A percentile compares a stretch with the other conserved stretches of the same genome.
Conservation (phyloP, 192 early-diverging fungal genomes). For the Backusella tuberculispora region DNA sequence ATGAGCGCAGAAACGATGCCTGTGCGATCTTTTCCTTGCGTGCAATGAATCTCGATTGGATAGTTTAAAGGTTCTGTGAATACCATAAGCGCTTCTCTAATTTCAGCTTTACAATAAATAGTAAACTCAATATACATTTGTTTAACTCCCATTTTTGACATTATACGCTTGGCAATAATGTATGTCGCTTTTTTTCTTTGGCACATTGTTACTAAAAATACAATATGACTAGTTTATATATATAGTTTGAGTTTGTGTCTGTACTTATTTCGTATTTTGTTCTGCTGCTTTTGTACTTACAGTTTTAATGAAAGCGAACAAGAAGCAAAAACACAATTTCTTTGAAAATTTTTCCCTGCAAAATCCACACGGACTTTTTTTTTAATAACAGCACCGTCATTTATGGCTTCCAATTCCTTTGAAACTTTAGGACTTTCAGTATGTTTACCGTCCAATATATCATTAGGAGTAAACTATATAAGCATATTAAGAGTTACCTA, state of each 20-base stretch:
- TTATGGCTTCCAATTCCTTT: background rate
- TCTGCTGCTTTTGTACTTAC: constrained; percentile 9
- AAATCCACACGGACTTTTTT: constrained; percentile 30
- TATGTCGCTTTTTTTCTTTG: constrained; percentile 33
- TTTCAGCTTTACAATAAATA: constrained; percentile 41
- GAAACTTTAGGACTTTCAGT: background rate
- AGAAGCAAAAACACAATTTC: constrained; percentile 22
- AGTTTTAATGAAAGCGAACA: constrained; percentile 23
- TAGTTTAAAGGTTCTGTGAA: constrained; percentile 59
- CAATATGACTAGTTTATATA: constrained; percentile 21
- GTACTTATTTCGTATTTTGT: background rate
- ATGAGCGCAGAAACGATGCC: constrained; percentile 62
- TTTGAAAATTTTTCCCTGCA: constrained; percentile 30
- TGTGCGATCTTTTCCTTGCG: constrained; percentile 71
- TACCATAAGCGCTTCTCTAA: constrained; percentile 50
- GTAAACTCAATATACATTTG: constrained; percentile 49
- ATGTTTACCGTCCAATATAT: background rate
- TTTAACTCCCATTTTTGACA: constrained; percentile 43
- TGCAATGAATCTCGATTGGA: constrained; percentile 67
- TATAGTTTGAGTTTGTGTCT: background rate
- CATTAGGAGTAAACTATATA: background rate
- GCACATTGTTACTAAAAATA: constrained; percentile 33
- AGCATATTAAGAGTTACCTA: too few relatives aligned
- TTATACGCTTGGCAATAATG: constrained; percentile 34
- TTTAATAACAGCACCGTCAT: background rate